Percentiles rank a stretch among this genome's conserved stretches.
Evolutionary conservation across 2,329 filamentous ascomycete genomes (phyloP).

Genomic region (Beauveria medogensis): DNA sequence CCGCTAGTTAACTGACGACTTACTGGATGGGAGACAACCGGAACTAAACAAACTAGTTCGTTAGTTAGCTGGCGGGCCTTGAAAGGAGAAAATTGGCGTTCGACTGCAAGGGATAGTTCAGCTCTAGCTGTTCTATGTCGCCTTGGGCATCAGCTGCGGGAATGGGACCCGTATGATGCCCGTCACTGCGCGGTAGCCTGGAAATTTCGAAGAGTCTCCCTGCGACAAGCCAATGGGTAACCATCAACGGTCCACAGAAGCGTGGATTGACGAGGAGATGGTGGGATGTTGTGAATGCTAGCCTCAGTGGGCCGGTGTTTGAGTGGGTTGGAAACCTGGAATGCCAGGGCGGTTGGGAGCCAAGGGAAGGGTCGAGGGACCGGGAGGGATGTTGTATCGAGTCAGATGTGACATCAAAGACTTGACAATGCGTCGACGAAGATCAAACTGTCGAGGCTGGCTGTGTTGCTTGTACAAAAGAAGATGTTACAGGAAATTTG

Average conservation of each 20-base stretch:
- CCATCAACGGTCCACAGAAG: background rate
- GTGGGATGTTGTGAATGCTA: background rate
- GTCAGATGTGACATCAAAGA: background rate
- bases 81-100: background rate
- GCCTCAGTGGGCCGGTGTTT: slow-evolving; percentile 2
- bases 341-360: background rate
- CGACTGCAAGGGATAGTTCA: slow-evolving; percentile 4
- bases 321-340: slow-evolving; percentile 1
- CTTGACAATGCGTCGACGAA: background rate
- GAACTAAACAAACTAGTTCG: background rate
- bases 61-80: background rate
- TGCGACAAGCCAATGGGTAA: slow-evolving; percentile 2
- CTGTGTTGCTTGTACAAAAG: background rate
- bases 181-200: background rate
- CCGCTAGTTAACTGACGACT: background rate
- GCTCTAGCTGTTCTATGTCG: background rate
- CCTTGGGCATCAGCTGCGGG: background rate
- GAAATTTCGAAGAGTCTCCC: background rate
- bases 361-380: background rate
- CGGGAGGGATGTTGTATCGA: background rate
- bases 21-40: background rate
- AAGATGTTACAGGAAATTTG: background rate
- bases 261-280: background rate
- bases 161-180: background rate
- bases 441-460: background rate